phyloP scores from a whole-genome alignment of 106 monocot genomes.

The Triglochin maritima region DNA sequence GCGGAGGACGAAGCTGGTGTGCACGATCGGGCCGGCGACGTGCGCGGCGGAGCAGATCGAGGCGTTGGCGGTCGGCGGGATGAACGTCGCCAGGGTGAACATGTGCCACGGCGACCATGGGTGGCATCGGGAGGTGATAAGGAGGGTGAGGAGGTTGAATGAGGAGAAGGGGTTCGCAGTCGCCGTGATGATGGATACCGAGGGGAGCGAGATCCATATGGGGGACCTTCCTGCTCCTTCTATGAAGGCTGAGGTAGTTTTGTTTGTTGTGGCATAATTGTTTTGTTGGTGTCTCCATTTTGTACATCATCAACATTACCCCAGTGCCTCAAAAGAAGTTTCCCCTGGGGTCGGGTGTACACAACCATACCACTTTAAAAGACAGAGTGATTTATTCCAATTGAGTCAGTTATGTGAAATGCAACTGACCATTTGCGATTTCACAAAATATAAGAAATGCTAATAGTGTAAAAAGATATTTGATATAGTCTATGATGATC shows the following conservation, averaged over 20 bases:
- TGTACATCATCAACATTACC: not conserved
- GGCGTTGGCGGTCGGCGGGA: conserved; percentile 93
- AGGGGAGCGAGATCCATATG: conserved; percentile 87
- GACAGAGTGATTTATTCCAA: no score
- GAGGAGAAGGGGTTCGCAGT: conserved; percentile 94
- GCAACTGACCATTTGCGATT: no score
- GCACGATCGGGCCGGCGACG: conserved; percentile 92
- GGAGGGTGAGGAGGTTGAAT: conserved; percentile 60
- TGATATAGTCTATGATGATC: no score
- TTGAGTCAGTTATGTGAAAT: no score
- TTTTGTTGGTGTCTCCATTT: conserved; percentile 1
- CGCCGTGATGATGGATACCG: conserved; percentile 84
- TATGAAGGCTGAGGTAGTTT: conserved; percentile 50
- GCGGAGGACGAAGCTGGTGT: conserved; percentile 79
- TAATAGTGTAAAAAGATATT: no score
- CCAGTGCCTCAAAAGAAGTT: no score
- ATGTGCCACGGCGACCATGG: conserved; percentile 93
- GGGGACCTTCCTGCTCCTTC: conserved; percentile 52
- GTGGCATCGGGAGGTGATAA: conserved; percentile 82
- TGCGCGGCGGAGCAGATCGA: conserved; percentile 71
- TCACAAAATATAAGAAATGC: no score
- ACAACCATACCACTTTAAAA: no score
- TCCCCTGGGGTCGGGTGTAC: no score
- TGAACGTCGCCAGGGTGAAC: conserved; percentile 95
- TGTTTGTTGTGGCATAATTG: no score